A percentile compares a stretch with the other conserved stretches of the same genome.
Conservation (phyloP, 352 stramenopile species). For the Globisporangium nagaii region DNA sequence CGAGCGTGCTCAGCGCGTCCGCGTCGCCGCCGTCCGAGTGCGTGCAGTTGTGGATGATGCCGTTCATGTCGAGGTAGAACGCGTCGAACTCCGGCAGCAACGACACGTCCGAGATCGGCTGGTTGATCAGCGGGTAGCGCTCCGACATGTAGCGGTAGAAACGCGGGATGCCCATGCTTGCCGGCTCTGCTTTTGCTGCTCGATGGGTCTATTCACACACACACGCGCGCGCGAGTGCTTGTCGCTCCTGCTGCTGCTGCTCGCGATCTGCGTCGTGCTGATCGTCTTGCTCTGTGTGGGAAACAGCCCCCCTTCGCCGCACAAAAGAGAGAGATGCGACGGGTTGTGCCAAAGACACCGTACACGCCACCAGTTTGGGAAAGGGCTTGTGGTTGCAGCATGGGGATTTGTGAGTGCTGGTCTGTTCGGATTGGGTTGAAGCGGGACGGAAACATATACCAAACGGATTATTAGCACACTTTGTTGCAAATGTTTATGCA, state of each 20-base stretch:
- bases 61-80: slow-evolving; percentile 99
- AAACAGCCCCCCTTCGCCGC: not conserved
- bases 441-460: too few species aligned
- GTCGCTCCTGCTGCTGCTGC: not conserved
- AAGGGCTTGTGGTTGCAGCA: too few species aligned
- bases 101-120: slow-evolving; percentile 94
- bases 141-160: slow-evolving; percentile 93
- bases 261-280: not conserved
- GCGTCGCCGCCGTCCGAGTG: slow-evolving; percentile 92
- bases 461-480: too few species aligned
- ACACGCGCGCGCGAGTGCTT: too few species aligned
- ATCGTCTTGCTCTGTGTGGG: not conserved
- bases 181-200: not conserved
- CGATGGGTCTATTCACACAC: not conserved
- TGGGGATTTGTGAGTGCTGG: too few species aligned
- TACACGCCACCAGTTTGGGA: too few species aligned
- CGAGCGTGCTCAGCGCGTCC: slow-evolving; percentile 84
- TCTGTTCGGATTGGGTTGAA: too few species aligned
- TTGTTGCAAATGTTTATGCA: too few species aligned
- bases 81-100: slow-evolving; percentile 98
- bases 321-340: too few species aligned
- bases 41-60: slow-evolving; percentile 99
- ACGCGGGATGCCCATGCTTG: slow-evolving; percentile 88
- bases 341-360: too few species aligned
- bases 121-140: slow-evolving; percentile 99